Base-by-base conservation (phyloP, 495 filamentous ascomycete species). In the Talaromyces liani region DNA sequence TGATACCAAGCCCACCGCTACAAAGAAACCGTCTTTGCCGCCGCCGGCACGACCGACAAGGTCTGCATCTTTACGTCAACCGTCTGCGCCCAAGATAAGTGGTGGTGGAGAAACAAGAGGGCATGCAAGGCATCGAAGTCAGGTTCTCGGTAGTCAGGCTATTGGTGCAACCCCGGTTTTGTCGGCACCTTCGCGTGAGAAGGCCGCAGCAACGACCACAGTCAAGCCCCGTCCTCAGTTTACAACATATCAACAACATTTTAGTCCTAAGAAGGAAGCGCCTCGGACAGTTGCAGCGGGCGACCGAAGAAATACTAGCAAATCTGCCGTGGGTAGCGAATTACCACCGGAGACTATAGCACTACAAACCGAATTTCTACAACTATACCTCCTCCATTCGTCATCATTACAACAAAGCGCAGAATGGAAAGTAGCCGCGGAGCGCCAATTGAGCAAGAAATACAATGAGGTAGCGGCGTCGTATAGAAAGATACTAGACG, bases 311-410 rank as follows among this genome's bases (percentile, higher is more conserved):
- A 55, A 16, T 39, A n/a, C 54, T 24, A 12, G 20, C 45, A 62
- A 53, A 16, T 20, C 60, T 65, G 29, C 55, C 27, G 24, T 24
- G 7, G 53, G 63, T 31, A 57, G 66, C 16, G 61, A 75, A 41
- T 71, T 72, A 1, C 75, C 71, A 73, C 82, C 85, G 58, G 87
- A 90, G 68, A 82, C 82, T 5, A 78, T 82, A 45, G 78, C 82
- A 22, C 68, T 91, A 31, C 89, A 92, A 68, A 85, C 86, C 0
- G 88, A 92, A 67, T 79, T 94, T 22, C 75, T 92, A 24, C 89
- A 91, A 68, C 75, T 93, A 5, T 84, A 86, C 68, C 76, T 93
- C 9, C 75, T 92, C 12, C 88, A 91, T 74, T 80, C 78, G 9
- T 70, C 71, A 7, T 71, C 73, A 9, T 49, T 74, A 16, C 70